Percentiles rank a stretch among this genome's conserved stretches.
These are phyloP conservation scores for Trifolium fragiferum DNA, from an alignment of 306 rosid genomes.

Conservation along the genomic window DNA sequence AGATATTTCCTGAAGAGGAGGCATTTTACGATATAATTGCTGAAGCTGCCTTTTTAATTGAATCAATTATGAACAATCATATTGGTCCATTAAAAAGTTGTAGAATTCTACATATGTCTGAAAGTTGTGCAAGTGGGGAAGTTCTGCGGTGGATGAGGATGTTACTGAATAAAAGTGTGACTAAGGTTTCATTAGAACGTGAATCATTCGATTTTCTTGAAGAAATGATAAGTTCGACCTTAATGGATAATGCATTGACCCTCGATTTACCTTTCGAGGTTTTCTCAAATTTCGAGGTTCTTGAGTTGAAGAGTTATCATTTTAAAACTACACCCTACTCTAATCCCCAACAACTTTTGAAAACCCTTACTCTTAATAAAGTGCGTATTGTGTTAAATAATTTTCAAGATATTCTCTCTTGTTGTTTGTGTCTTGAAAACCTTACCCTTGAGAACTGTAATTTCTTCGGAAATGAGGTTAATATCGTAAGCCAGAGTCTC, in stretches of 20 bases:
- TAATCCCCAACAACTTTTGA: background rate
- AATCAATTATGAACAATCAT: background rate
- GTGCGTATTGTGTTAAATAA: background rate
- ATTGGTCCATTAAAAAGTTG: background rate
- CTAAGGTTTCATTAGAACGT: background rate
- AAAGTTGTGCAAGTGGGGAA: background rate
- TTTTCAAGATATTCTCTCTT: background rate
- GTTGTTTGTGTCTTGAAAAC: background rate
- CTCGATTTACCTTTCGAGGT: background rate
- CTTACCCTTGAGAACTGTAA: background rate
- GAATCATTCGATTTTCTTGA: background rate
- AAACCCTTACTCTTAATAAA: background rate
- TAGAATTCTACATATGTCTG: background rate
- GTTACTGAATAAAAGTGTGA: background rate
- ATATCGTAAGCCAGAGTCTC: background rate
- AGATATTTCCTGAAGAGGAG: background rate
- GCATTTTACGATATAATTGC: background rate
- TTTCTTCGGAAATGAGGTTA: background rate
- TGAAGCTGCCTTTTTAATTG: background rate
- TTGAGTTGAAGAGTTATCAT: background rate
- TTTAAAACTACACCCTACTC: background rate
- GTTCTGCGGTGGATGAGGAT: background rate
- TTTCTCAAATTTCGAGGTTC: background rate
- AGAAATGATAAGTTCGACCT: accelerated
- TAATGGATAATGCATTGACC: background rate